Conservation (phyloP, 495 filamentous ascomycete genomes). For the Aspergillus cavernicola region DNA sequence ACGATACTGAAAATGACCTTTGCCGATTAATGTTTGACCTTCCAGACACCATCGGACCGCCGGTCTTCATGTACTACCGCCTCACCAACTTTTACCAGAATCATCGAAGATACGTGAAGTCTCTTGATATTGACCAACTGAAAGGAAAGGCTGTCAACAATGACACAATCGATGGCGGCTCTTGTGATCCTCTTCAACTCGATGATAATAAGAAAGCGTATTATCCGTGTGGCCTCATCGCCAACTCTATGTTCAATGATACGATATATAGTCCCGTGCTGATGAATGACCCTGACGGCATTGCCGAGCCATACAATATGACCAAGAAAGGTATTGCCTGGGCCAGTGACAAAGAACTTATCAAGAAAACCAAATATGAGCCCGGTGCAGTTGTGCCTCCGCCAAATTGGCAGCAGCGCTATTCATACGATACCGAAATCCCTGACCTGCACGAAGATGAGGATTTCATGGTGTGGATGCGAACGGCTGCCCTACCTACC, state of each 20-base stretch:
- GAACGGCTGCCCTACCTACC: constrained; percentile 88
- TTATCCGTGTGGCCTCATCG: constrained; percentile 94
- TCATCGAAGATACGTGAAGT: constrained; percentile 92
- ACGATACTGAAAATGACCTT: constrained; percentile 17
- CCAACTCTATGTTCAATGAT: constrained; percentile 97
- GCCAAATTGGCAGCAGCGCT: constrained; percentile 74
- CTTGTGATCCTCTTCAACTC: constrained; percentile 70
- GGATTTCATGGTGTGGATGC: constrained; percentile 97
- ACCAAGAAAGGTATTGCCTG: constrained; percentile 78
- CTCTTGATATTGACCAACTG: constrained; percentile 78
- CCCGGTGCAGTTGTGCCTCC: constrained; percentile 68
- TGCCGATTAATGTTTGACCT: constrained; percentile 77
- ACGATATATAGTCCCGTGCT: constrained; percentile 64
- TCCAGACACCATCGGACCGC: constrained; percentile 70
- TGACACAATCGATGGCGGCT: constrained; percentile 56
- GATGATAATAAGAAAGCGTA: constrained; percentile 61
- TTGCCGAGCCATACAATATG: constrained; percentile 61
- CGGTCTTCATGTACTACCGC: constrained; percentile 88
- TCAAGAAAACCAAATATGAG: constrained; percentile 64
- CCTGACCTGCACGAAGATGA: constrained; percentile 69
- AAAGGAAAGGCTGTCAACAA: constrained; percentile 64
- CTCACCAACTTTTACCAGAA: constrained; percentile 99
- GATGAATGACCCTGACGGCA: constrained; percentile 39
- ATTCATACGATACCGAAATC: constrained; percentile 62
- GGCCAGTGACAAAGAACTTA: constrained; percentile 75